Evolutionary conservation across 345 rosid species (phyloP).

Genomic region (Zanthoxylum bungeanum): DNA sequence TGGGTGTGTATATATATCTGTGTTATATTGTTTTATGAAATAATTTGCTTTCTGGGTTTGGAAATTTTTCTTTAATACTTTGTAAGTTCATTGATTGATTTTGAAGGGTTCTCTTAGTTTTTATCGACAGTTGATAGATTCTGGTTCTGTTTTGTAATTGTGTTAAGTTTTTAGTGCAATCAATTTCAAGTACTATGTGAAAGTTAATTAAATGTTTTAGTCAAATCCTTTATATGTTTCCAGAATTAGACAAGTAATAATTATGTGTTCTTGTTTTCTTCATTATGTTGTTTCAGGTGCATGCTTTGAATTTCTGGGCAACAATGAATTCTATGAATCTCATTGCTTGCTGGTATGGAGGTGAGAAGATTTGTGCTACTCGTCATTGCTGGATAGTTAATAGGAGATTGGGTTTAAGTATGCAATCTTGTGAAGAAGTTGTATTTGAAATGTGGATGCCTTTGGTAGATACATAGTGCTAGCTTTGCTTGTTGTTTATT

Average conservation of each 20-base stretch:
- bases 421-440: conserved; percentile 30
- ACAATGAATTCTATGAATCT: conserved; percentile 43
- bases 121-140: not conserved
- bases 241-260: conserved; percentile 9
- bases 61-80: not conserved
- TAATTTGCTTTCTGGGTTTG: conserved; percentile 13
- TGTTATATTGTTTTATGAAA: conserved; percentile 21
- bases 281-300: conserved; percentile 28
- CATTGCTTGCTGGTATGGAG: conserved; percentile 42
- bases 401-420: conserved; percentile 35
- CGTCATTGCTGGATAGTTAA: conserved; percentile 37
- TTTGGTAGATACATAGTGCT: conserved; percentile 59
- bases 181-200: not conserved
- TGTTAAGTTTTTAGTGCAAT: conserved; percentile 8
- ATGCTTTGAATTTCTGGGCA: conserved; percentile 27
- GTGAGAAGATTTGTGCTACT: conserved; percentile 39
- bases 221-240: not conserved
- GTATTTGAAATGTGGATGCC: conserved; percentile 60
- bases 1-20: conserved; percentile 3
- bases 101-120: conserved; percentile 12
- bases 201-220: not conserved
- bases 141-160: not conserved
- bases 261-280: not conserved
- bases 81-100: conserved; percentile 4
- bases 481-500: not conserved